Percentiles rank a stretch among this genome's conserved stretches.
Evolutionary conservation across 2,329 filamentous ascomycete genomes (phyloP).

Genomic region (Sphaerulina musiva): DNA sequence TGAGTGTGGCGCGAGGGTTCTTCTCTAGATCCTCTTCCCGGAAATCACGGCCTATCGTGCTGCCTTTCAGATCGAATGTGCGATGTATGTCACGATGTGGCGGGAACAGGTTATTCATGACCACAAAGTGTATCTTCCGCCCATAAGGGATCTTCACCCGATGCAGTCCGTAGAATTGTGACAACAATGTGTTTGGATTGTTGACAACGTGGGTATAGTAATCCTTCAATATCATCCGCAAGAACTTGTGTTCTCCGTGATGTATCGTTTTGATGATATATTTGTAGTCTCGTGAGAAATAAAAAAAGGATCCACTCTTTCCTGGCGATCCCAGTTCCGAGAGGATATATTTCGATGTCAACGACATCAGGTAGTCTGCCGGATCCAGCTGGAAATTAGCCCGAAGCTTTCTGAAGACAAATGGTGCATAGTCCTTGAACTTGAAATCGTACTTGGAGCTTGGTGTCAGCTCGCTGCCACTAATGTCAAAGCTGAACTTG

Average conservation of each 20-base stretch:
- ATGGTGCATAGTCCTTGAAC: conserved; percentile 99
- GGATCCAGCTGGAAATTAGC: conserved; percentile 85
- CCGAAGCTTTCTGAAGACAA: conserved; percentile 93
- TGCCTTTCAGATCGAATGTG: conserved; percentile 95
- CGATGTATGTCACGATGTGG: conserved; percentile 95
- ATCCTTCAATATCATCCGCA: conserved; percentile 75
- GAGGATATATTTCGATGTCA: conserved; percentile 97
- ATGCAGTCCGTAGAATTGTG: conserved; percentile 95
- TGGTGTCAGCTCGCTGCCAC: conserved; percentile 92
- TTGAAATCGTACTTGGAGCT: conserved; percentile 99
- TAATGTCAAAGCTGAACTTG: conserved; percentile 98
- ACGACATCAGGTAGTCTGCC: conserved; percentile 94
- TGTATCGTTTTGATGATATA: conserved; percentile 99
- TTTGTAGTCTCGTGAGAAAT: conserved; percentile 98
- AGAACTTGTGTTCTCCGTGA: conserved; percentile 83
- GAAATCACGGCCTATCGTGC: conserved; percentile 87
- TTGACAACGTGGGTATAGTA: conserved; percentile 89
- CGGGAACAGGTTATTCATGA: conserved; percentile 99
- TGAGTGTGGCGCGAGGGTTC: conserved; percentile 87
- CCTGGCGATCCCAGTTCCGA: conserved; percentile 94
- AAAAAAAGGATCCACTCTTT: conserved; percentile 98
- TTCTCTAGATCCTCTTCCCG: conserved; percentile 78
- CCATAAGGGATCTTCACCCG: conserved; percentile 97
- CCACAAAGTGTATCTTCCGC: conserved; percentile 97
- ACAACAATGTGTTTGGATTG: conserved; percentile 94